A percentile compares a stretch with the other conserved stretches of the same genome.
These are phyloP conservation scores for Escallonia rubra DNA, from an alignment of 129 eudicot genomes.

Conservation along the genomic window DNA sequence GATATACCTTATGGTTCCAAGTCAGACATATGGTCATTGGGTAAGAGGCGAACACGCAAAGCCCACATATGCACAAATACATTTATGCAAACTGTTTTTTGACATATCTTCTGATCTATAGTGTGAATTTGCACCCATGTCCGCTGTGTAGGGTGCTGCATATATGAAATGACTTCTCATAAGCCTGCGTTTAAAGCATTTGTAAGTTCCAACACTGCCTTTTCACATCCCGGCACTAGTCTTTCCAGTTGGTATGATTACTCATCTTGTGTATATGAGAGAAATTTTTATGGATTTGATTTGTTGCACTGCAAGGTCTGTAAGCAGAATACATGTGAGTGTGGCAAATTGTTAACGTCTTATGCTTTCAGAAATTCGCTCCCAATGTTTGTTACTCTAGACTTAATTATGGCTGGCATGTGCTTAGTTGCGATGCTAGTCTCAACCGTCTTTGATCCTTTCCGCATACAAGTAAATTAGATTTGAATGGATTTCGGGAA, in stretches of 20 bases:
- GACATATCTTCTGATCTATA: slow-evolving; percentile 2
- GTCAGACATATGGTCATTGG: slow-evolving; percentile 97
- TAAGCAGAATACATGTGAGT: slow-evolving; percentile 4
- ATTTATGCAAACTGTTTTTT: background rate
- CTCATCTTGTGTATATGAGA: background rate
- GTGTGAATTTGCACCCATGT: slow-evolving; percentile 11
- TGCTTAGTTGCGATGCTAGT: too few species aligned
- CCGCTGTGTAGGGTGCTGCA: slow-evolving; percentile 74
- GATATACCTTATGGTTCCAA: slow-evolving; percentile 98
- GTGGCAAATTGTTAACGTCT: background rate
- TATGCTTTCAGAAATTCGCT: background rate
- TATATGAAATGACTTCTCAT: slow-evolving; percentile 88
- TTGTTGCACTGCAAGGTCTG: background rate
- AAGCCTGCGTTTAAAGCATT: slow-evolving; percentile 98
- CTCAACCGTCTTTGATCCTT: too few species aligned
- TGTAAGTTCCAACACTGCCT: slow-evolving; percentile 47
- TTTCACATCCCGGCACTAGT: background rate
- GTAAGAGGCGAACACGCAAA: slow-evolving; percentile 30
- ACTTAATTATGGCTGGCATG: too few species aligned
- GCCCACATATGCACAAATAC: background rate
- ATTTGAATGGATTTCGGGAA: too few species aligned
- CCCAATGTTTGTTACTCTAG: too few species aligned
- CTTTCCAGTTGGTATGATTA: slow-evolving; percentile 1
- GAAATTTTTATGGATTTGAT: background rate
- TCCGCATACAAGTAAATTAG: too few species aligned